Base-by-base conservation (phyloP, 1,139 yeast genomes). In the Kodamaea derodonti region DNA sequence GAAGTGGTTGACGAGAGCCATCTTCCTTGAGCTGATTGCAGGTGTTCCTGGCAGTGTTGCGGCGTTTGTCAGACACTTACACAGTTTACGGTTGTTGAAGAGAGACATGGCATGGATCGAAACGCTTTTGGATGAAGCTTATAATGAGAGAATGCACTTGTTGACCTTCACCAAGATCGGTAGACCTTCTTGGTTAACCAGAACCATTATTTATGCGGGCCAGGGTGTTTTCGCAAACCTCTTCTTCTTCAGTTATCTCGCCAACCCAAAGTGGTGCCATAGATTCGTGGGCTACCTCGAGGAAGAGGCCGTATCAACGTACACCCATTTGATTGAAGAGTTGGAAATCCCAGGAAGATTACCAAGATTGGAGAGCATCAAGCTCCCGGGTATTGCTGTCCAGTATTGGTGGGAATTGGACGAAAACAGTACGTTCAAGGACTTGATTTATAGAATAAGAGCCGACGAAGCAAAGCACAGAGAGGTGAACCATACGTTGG, bases 31-130 rank as follows among this genome's bases (percentile, higher is more conserved):
- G 56, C 72, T 82, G 40, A 68, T 83, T 38, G 92, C 92, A 7
- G 90, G 87, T 11, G 85, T 83, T 13, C 92, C 92, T 1, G 90
- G 92, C 9, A 75, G 80, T 67, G 84, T 80, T 27, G 92, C 86
- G 10, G 81, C 83, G 1, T 80, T 80, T 54, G 53, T 81, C 31
- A 71, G 88, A 41, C 86, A 80, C 49, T 65, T 81, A 46, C 79
- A 78, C 46, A 73, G 84, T 2, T 56, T 81, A 32, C 62, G 88
- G 45, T 54, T 79, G 30, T 62, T 81, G 45, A 69, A 70, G 46
- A 62, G 90, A 41, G 92, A 83, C 52, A 75, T 78, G 46, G 90
- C 86, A 1, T 83, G 88, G 84, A 73, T 83, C 42, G 86, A 83
- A 54, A 80, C 88, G 1, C 62, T 83, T 29, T 62, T 78, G 26